Evolutionary conservation across 148 eudicot genomes (phyloP), one percentile per base, ranked within the genome.

Genomic region (Camellia sinensis): DNA sequence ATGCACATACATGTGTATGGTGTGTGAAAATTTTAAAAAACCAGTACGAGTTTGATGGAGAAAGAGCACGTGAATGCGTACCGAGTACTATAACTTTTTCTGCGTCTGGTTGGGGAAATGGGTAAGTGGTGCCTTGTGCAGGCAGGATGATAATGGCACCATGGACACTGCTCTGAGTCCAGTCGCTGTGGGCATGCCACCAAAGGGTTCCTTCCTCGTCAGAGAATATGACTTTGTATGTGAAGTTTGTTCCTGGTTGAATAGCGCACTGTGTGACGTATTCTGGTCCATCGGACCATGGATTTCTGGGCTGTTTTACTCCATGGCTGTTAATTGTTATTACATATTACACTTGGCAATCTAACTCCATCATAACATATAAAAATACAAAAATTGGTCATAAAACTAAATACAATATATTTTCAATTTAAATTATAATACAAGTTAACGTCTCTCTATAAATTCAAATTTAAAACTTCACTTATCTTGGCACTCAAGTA

Each of bases 121-220:
- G 69, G 14, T 7, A 22, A 65, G 44, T 37, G 41, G 69, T 65
- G 37, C 69, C 69, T 1, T 29, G 3, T 6, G 15, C 43, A 65
- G 69, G 69, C 10, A 6, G 3, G 37, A 65, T 65, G 43, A 22
- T 13, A 29, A 65, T 65, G 69, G 69, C 43, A 37, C 69, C 69
- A 65, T 65, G 69, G 43, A 65, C 69, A 11, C 69, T 65, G 69
- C 43, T 65, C 37, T 29, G 40, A 9, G 69, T 65, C 69, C 69
- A 65, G 43, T 65, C 69, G 29, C 69, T 22, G 13, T 65, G 69
- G 69, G 69, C 69, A 37, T 65, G 69, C 69, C 69, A 65, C 69
- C 69, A 65, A 19, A 65, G 69, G 44, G 69, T 65, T 65, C 69
- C 69, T 65, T 65, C 69, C 41, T 65, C 43, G 13, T 3, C 8